Conservation (phyloP, 306 rosid species). For the Cucurbita moschata region DNA sequence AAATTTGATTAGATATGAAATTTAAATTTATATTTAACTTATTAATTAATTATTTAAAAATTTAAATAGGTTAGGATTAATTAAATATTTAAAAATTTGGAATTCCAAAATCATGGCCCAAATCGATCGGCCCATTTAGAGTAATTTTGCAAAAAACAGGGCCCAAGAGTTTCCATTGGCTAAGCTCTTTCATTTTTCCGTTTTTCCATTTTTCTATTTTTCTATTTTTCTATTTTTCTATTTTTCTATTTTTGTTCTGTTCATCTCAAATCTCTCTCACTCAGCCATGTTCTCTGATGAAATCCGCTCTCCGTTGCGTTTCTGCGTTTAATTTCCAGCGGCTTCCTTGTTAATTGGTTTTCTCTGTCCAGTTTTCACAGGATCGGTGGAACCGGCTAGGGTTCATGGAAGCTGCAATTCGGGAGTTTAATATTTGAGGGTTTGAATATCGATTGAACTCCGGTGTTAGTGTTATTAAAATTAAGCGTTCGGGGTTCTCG, state of each 20-base stretch:
- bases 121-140: no score
- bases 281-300: neutral
- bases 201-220: neutral
- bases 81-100: no score
- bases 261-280: neutral
- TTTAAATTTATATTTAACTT: no score
- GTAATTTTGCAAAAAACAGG: no score
- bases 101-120: no score
- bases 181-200: no score
- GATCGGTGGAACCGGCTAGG: neutral
- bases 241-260: neutral
- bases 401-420: neutral
- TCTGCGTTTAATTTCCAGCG: neutral
- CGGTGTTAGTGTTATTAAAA: neutral
- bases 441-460: neutral
- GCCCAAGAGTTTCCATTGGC: no score
- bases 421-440: neutral
- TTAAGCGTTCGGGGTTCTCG: neutral
- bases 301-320: neutral
- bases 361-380: neutral
- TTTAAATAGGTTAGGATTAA: no score
- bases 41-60: no score
- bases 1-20: no score
- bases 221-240: neutral
- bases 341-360: neutral